Conservation (phyloP, 768 basidiomycete species). For the Trametes cinnabarina region DNA sequence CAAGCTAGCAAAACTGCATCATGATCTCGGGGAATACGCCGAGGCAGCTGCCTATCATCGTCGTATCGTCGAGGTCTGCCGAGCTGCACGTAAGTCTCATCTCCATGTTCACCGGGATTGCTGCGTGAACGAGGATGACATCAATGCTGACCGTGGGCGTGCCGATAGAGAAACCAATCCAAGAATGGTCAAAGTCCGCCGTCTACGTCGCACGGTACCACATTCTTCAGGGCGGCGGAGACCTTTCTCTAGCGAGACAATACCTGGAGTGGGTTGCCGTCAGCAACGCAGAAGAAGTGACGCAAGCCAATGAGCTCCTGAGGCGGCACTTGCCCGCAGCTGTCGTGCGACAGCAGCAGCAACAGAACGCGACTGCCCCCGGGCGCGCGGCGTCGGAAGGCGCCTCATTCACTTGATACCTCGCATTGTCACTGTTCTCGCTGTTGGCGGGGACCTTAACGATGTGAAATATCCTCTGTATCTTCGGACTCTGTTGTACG, state of each 20-base stretch:
- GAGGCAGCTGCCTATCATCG: slow-evolving; percentile 81
- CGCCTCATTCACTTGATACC: neutral
- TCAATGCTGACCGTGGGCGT: neutral
- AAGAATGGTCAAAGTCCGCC: slow-evolving; percentile 82
- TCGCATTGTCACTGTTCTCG: neutral
- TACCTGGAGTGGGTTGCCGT: slow-evolving; percentile 71
- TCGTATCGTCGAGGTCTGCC: slow-evolving; percentile 71
- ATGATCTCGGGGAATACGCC: slow-evolving; percentile 58
- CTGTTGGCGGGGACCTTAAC: neutral
- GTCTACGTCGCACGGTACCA: slow-evolving; percentile 83
- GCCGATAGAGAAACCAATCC: slow-evolving; percentile 59
- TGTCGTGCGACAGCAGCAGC: slow-evolving; percentile 28
- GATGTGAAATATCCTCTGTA: neutral
- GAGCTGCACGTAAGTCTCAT: slow-evolving; percentile 44
- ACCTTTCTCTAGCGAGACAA: slow-evolving; percentile 67
- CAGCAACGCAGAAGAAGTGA: slow-evolving; percentile 83
- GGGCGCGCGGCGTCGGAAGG: slow-evolving; percentile 7
- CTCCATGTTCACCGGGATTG: neutral
- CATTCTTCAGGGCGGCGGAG: slow-evolving; percentile 57
- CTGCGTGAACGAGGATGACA: neutral
- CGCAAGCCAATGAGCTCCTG: slow-evolving; percentile 67
- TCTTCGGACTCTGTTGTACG: neutral
- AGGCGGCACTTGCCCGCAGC: slow-evolving; percentile 41
- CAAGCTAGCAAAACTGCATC: slow-evolving; percentile 72
- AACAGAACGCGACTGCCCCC: neutral